phyloP scores from a whole-genome alignment of 495 filamentous ascomycete genomes.

The Penicillium soppii region DNA sequence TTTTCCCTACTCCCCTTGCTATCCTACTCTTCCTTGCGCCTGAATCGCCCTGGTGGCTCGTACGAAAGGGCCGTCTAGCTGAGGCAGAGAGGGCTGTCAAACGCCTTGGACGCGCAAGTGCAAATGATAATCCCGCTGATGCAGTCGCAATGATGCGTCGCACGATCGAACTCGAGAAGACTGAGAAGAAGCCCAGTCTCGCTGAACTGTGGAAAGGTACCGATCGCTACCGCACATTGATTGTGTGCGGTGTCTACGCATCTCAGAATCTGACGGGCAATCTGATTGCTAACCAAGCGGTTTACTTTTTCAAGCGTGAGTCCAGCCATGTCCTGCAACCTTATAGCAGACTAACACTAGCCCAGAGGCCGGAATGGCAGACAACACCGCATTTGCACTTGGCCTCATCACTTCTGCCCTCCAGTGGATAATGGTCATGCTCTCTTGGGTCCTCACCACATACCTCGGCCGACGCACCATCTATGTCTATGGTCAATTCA shows the following conservation, averaged over 20 bases:
- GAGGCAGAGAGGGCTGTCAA: conserved; percentile 37
- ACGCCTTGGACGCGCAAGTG: conserved; percentile 31
- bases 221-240: conserved; percentile 28
- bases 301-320: conserved; percentile 30
- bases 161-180: conserved; percentile 62
- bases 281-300: conserved; percentile 28
- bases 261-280: conserved; percentile 30
- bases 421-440: conserved; percentile 51
- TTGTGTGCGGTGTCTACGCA: conserved; percentile 30
- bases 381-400: conserved; percentile 40
- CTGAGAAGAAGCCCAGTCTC: conserved; percentile 40
- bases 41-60: conserved; percentile 51
- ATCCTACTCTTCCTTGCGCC: conserved; percentile 44
- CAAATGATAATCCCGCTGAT: conserved; percentile 23
- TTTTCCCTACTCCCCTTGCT: conserved; percentile 41
- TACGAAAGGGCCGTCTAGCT: conserved; percentile 41
- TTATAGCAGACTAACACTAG: conserved; percentile 23
- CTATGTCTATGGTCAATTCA: conserved; percentile 42
- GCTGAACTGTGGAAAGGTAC: conserved; percentile 27
- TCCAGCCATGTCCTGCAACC: conserved; percentile 13
- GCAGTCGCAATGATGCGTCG: conserved; percentile 67
- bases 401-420: conserved; percentile 51
- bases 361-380: conserved; percentile 32
- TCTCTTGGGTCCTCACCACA: conserved; percentile 51
- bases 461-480: conserved; percentile 47